Evolutionary conservation across 1,284 basidiomycete genomes (phyloP).

Genomic region (Puccinia coronata): DNA sequence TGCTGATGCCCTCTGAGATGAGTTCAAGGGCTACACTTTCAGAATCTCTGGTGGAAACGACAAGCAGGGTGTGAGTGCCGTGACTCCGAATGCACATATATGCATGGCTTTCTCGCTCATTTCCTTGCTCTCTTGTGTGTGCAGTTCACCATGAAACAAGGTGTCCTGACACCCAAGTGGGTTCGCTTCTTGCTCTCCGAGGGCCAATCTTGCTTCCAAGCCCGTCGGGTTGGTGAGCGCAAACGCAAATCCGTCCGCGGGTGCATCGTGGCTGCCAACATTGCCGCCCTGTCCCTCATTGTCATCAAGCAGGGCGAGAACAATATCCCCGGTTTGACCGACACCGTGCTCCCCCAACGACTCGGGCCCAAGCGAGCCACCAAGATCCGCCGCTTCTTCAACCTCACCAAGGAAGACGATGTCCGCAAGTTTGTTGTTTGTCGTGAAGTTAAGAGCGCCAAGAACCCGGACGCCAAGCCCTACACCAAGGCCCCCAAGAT

Average conservation of each 20-base stretch:
- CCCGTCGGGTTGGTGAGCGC: slow-evolving; percentile 89
- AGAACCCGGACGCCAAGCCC: slow-evolving; percentile 90
- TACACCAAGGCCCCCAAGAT: slow-evolving; percentile 93
- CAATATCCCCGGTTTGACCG: slow-evolving; percentile 90
- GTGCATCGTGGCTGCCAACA: slow-evolving; percentile 91
- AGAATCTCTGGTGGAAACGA: slow-evolving; percentile 96
- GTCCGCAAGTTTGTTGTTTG: slow-evolving; percentile 89
- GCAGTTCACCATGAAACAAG: slow-evolving; percentile 99
- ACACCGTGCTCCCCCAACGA: slow-evolving; percentile 88
- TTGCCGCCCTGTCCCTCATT: slow-evolving; percentile 88
- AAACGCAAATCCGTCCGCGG: slow-evolving; percentile 98
- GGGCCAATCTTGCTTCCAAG: slow-evolving; percentile 96
- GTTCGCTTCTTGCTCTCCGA: slow-evolving; percentile 89
- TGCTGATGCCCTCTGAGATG: slow-evolving; percentile 86
- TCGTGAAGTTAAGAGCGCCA: slow-evolving; percentile 81
- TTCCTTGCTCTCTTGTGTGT: too few species aligned
- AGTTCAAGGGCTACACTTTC: too few species aligned
- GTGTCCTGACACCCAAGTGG: slow-evolving; percentile 91
- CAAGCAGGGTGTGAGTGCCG: slow-evolving; percentile 61
- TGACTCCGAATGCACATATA: not conserved
- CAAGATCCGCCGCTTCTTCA: slow-evolving; percentile 97
- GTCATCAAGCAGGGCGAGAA: slow-evolving; percentile 96
- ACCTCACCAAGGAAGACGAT: slow-evolving; percentile 96
- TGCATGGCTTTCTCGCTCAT: not conserved
- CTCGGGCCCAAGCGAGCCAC: slow-evolving; percentile 91